Evolutionary conservation across 2,329 filamentous ascomycete genomes (phyloP).

Genomic region (Fusarium subtropicale): DNA sequence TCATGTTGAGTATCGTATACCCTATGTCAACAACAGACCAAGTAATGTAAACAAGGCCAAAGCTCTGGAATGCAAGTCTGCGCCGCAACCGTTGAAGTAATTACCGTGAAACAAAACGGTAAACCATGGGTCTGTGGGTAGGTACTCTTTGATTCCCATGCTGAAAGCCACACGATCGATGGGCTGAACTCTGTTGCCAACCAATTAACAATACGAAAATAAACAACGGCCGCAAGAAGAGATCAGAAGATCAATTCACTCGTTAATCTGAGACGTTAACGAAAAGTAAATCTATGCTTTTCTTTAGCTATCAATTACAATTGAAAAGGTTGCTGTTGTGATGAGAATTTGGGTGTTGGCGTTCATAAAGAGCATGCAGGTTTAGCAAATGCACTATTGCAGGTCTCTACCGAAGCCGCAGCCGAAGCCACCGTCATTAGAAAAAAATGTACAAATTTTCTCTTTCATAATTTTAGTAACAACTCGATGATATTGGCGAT

Average conservation of each 20-base stretch:
- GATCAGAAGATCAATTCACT: not conserved
- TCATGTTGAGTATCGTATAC: constrained; percentile 16
- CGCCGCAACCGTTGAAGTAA: constrained; percentile 26
- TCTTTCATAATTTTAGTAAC: not conserved
- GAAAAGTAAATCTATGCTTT: constrained; percentile 1
- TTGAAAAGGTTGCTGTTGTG: not conserved
- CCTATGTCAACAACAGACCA: not conserved
- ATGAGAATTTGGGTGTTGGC: not conserved
- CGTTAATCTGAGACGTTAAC: not conserved
- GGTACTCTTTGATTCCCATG: not conserved
- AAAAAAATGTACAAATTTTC: not conserved
- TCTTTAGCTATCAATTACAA: too few relatives aligned
- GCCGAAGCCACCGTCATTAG: not conserved
- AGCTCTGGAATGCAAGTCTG: constrained; percentile 13
- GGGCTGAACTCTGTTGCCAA: constrained; percentile 33
- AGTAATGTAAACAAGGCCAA: not conserved
- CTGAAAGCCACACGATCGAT: constrained; percentile 6
- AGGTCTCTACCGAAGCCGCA: not conserved
- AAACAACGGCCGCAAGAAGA: not conserved
- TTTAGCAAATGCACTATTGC: constrained; percentile 12
- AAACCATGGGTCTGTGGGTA: constrained; percentile 27
- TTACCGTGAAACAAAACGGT: constrained; percentile 16
- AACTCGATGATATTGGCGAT: constrained; percentile 26
- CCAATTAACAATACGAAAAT: not conserved
- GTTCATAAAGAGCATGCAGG: constrained; percentile 35